Percentiles rank a stretch among this genome's conserved stretches.
These are phyloP conservation scores for Colletotrichum incanum DNA, from an alignment of 2,329 filamentous ascomycete species.

Conservation along the genomic window DNA sequence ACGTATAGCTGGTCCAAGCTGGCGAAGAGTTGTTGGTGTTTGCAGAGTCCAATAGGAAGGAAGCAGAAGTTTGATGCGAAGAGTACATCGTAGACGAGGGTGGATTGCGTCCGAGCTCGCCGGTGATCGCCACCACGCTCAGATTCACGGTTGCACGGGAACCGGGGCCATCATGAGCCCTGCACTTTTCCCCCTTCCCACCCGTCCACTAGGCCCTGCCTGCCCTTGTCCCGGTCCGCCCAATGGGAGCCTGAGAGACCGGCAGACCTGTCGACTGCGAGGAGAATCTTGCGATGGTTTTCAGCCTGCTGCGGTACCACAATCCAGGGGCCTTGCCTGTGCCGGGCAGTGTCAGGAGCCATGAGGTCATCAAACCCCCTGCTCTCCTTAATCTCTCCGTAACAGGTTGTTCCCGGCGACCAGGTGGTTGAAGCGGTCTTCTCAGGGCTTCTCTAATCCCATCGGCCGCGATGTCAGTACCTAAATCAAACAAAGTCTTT, in stretches of 20 bases:
- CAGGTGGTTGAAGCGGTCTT: slow-evolving; percentile 25
- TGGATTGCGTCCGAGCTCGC: slow-evolving; percentile 30
- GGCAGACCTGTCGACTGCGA: slow-evolving; percentile 4
- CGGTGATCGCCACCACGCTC: slow-evolving; percentile 34
- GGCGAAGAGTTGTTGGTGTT: neutral
- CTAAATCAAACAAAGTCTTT: neutral
- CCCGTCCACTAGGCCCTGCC: slow-evolving; percentile 10
- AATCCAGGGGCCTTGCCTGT: slow-evolving; percentile 35
- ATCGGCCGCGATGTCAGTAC: neutral
- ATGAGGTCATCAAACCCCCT: slow-evolving; percentile 41
- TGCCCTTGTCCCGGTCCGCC: slow-evolving; percentile 8
- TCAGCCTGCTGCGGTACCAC: neutral
- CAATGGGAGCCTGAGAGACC: slow-evolving; percentile 13
- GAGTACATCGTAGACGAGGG: slow-evolving; percentile 11
- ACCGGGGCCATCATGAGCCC: slow-evolving; percentile 27
- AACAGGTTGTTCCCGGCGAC: slow-evolving; percentile 33
- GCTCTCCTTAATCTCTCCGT: slow-evolving; percentile 39
- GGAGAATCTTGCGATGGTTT: slow-evolving; percentile 15
- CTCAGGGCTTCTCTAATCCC: neutral
- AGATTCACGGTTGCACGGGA: slow-evolving; percentile 39
- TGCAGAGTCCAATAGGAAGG: slow-evolving; percentile 2
- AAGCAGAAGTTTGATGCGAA: neutral
- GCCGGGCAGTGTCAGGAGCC: slow-evolving; percentile 23
- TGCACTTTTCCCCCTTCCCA: slow-evolving; percentile 19
- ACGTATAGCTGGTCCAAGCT: slow-evolving; percentile 15